phyloP scores from a whole-genome alignment of 2,329 filamentous ascomycete genomes.

The Xylaria sp. region DNA sequence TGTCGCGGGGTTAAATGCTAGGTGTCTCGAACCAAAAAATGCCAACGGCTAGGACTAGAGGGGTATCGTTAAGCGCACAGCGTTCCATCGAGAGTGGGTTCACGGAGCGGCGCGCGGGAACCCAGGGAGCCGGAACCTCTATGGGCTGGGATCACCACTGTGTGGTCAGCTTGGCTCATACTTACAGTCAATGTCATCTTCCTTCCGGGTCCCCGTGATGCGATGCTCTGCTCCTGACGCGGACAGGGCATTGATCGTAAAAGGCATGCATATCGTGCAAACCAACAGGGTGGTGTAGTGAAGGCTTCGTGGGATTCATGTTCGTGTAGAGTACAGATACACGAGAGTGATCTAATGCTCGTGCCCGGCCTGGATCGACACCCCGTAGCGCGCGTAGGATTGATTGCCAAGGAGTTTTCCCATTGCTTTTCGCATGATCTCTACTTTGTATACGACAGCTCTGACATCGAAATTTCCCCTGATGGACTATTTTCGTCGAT shows the following conservation, averaged over 20 bases:
- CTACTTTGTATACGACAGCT: not conserved
- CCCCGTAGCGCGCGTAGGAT: constrained; percentile 12
- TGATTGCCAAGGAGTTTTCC: constrained; percentile 13
- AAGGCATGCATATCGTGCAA: too few species aligned
- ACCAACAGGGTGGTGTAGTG: too few species aligned
- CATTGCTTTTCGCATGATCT: constrained; percentile 34
- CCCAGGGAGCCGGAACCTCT: constrained; percentile 43
- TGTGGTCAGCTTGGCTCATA: constrained; percentile 12
- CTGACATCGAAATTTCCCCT: constrained; percentile 20
- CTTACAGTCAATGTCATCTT: constrained; percentile 7
- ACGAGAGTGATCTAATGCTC: constrained; percentile 8
- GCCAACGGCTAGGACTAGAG: constrained; percentile 40
- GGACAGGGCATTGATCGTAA: constrained; percentile 11
- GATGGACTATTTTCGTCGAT: constrained; percentile 23
- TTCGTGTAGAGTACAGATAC: not conserved
- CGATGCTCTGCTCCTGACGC: not conserved
- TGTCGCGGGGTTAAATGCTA: constrained; percentile 30
- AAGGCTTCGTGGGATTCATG: too few species aligned
- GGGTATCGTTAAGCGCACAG: constrained; percentile 45
- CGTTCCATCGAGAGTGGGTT: constrained; percentile 38
- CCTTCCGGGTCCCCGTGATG: constrained; percentile 12
- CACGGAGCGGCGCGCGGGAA: constrained; percentile 46
- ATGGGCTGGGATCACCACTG: constrained; percentile 27
- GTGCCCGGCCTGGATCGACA: constrained; percentile 5
- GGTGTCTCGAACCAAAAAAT: constrained; percentile 6